Conservation (phyloP, 2,329 filamentous ascomycete species). For the Aspergillus sp. region DNA sequence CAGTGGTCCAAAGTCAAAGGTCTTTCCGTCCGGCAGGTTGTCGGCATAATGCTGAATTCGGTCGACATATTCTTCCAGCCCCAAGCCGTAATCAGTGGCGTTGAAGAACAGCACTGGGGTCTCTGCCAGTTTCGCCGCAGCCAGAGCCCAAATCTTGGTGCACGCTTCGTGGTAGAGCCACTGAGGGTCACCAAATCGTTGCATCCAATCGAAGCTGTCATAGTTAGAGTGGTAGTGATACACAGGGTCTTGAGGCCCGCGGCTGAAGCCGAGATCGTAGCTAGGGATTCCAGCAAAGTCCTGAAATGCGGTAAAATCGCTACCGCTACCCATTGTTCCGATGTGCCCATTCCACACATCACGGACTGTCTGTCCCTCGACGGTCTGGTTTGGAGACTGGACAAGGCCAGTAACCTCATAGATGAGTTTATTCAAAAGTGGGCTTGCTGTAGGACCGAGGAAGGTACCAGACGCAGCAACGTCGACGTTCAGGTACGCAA, state of each 20-base stretch:
- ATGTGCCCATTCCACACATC: conserved; percentile 70
- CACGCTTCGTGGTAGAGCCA: conserved; percentile 66
- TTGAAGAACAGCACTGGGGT: conserved; percentile 66
- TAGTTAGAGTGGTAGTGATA: conserved; percentile 87
- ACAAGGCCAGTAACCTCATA: conserved; percentile 68
- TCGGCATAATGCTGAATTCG: conserved; percentile 33
- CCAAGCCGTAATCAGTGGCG: conserved; percentile 66
- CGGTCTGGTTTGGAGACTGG: conserved; percentile 74
- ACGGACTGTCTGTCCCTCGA: conserved; percentile 68
- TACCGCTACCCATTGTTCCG: conserved; percentile 71
- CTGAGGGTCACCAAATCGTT: conserved; percentile 70
- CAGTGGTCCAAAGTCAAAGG: conserved; percentile 51
- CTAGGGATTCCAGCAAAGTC: conserved; percentile 71
- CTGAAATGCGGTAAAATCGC: conserved; percentile 76
- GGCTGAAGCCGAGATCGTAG: conserved; percentile 65
- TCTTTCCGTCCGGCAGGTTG: conserved; percentile 27
- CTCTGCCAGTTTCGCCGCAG: conserved; percentile 65
- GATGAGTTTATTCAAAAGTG: conserved; percentile 74
- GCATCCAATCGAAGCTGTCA: conserved; percentile 85
- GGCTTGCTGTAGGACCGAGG: conserved; percentile 71
- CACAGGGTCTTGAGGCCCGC: conserved; percentile 49
- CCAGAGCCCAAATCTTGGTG: conserved; percentile 67
- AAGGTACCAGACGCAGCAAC: conserved; percentile 68
- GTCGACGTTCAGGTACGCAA: conserved; percentile 88
- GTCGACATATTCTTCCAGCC: conserved; percentile 54